A percentile compares a stretch with the other conserved stretches of the same genome.
Conservation (phyloP, 1,139 yeast genomes). For the Pichiaceae sp. region DNA sequence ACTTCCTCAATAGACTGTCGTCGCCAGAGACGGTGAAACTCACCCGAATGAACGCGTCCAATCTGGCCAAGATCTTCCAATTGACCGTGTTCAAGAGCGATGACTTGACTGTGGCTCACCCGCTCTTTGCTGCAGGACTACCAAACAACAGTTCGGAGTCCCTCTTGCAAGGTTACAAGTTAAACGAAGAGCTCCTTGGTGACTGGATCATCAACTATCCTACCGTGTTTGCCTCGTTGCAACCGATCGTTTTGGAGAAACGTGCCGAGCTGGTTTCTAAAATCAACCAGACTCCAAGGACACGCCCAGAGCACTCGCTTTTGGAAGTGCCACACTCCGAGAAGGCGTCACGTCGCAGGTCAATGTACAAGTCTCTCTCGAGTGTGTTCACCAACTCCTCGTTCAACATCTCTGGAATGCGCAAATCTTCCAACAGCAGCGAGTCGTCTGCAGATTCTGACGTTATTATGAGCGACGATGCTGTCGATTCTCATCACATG, state of each 20-base stretch:
- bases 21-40: constrained; percentile 13
- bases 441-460: background rate
- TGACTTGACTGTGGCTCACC: constrained; percentile 10
- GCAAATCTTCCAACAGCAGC: background rate
- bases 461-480: background rate
- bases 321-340: constrained; percentile 8
- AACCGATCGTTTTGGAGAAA: constrained; percentile 2
- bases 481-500: too few species aligned
- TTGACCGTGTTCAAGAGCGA: constrained; percentile 24
- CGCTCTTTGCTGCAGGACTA: constrained; percentile 5
- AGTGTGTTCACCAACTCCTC: constrained; percentile 10
- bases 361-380: constrained; percentile 17
- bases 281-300: too few species aligned
- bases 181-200: constrained; percentile 17
- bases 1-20: constrained; percentile 18
- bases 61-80: constrained; percentile 26
- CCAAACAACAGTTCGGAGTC: constrained; percentile 15
- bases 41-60: constrained; percentile 24
- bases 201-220: constrained; percentile 18
- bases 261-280: constrained; percentile 3
- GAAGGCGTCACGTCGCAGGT: constrained; percentile 14
- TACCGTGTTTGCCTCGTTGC: constrained; percentile 7
- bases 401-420: constrained; percentile 1
- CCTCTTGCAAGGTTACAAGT: constrained; percentile 16
- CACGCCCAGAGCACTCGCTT: too few species aligned